Percentiles rank a stretch among this genome's conserved stretches.
phyloP scores from a whole-genome alignment of 371 early-diverging fungal species.

The Rhizopus sp. region DNA sequence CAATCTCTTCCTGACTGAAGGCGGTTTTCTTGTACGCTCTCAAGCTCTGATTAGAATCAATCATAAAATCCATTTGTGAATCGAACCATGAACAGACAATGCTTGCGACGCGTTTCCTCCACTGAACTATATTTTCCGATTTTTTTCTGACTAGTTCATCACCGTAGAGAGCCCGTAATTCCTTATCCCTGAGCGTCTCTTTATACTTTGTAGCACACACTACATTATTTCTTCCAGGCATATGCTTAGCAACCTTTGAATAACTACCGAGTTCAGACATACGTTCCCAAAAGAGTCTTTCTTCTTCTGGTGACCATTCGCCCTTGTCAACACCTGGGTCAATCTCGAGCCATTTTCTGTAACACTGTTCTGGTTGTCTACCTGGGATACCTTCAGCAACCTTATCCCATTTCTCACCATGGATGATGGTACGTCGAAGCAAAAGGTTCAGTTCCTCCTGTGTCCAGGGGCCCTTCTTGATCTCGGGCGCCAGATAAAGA shows the following conservation, averaged over 20 bases:
- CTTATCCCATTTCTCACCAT: constrained; percentile 42
- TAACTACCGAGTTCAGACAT: constrained; percentile 14
- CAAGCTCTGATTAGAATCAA: neutral
- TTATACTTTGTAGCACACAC: constrained; percentile 27
- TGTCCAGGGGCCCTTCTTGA: constrained; percentile 27
- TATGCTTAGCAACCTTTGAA: constrained; percentile 23
- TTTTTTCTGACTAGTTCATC: constrained; percentile 12
- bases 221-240: constrained; percentile 27
- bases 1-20: too few species aligned
- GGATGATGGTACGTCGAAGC: constrained; percentile 37
- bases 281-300: constrained; percentile 34
- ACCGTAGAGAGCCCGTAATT: constrained; percentile 14
- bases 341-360: constrained; percentile 26
- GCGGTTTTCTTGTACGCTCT: too few species aligned
- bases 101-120: constrained; percentile 27
- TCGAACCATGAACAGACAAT: constrained; percentile 24
- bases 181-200: constrained; percentile 14
- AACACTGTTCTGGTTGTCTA: constrained; percentile 28
- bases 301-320: constrained; percentile 31
- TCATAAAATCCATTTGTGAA: neutral
- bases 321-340: constrained; percentile 26
- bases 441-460: constrained; percentile 36
- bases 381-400: constrained; percentile 46
- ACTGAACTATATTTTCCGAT: constrained; percentile 20
- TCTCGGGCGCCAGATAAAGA: constrained; percentile 8